Base-by-base conservation (phyloP, 768 basidiomycete species). In the Mycena vulgaris region DNA sequence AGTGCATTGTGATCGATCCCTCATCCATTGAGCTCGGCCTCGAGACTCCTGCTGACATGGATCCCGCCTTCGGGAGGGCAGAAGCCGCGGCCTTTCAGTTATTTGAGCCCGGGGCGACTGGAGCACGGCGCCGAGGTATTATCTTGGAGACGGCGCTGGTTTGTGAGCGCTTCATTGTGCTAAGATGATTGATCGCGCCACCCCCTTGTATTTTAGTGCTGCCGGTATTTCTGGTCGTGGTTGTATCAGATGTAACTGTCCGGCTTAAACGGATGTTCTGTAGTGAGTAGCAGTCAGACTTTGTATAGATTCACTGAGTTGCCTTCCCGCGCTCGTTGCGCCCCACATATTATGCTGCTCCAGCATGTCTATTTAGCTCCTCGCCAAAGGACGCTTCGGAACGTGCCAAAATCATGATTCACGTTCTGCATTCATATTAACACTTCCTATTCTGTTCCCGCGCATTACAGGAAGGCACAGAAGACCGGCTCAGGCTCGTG, bases 1-100 rank as follows among this genome's bases (percentile, higher is more conserved):
- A 85, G 4, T 72, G 77, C 2, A 45, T 84, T 14, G 63, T 69
- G 1, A 66, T 74, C 8, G 70, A 74, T 6, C 53, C 74, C 23
- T 61, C 52, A 25, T 61, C 74, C 23, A 55, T 73, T 27, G 47
- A 59, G n/a, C 42, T 31, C 10, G 52, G 52, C 23, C 45, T 62
- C 28, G 63, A 62, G 10, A 56, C 19, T 23, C 42, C 51, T 7
- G 52, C 42, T 6, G 64, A 27, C n/a, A 45, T 25, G 49, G 59
- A 61, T 47, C 13, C 30, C 14, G 31, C 13, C 19, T 21, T 14
- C 11, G 30, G 63, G 63, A 35, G 31, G 27, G 35, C 31, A 21
- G 56, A 57, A 16, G 53, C 49, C 9, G 65, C 63, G 17, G 59
- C 52, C 8, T 73, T 66, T n/a, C 61, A 70, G 3, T 51, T 70